Evolutionary conservation across 805 yeast genomes (phyloP), one percentile per base, ranked within the genome.

Genomic region (Zygotorulaspora chibaensis): DNA sequence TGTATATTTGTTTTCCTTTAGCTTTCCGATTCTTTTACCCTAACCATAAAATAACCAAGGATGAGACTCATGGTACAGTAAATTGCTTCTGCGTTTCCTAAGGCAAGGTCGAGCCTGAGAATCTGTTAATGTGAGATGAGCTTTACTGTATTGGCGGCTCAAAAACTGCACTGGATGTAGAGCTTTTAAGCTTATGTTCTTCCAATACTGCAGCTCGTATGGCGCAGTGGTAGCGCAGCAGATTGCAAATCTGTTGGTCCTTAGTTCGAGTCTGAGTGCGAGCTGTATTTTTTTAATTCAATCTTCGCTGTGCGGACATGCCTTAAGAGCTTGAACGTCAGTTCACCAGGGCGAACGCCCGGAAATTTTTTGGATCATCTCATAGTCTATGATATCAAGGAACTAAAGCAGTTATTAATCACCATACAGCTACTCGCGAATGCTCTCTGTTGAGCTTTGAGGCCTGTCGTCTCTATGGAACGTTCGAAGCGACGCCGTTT

Each of bases 191-290:
- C 25, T 7, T 20, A 30, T 2, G 9, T 9, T 31, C 4, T 8
- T 31, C 9, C 15, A 38, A 13, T 9, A 27, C 33, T 27, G 17
- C 41, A 58, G 84, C 81, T 76, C 74, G 82, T 76, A 75, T 86
- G 89, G 95, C 93, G 89, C 90, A 86, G 93, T 82, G 93, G 95
- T 85, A 86, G 91, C 90, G 95, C 93, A 84, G 89, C 87, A 83
- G 95, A 87, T 87, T 87, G 95, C 95, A 87, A 86, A 85, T 87
- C 95, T 84, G 86, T 82, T 84, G 95, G 96, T 87, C 93, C 89
- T 83, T 80, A 83, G 95, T 87, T 87, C 96, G 82, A 87, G 67
- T 81, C 96, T 83, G 95, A 83, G 87, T 77, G 82, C 83, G 79
- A 82, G 88, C 93, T 84, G 51, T 42, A 50, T 60, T 68, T 68